Evolutionary conservation across 2,329 filamentous ascomycete species (phyloP).

Genomic region (Penicillium sp.): DNA sequence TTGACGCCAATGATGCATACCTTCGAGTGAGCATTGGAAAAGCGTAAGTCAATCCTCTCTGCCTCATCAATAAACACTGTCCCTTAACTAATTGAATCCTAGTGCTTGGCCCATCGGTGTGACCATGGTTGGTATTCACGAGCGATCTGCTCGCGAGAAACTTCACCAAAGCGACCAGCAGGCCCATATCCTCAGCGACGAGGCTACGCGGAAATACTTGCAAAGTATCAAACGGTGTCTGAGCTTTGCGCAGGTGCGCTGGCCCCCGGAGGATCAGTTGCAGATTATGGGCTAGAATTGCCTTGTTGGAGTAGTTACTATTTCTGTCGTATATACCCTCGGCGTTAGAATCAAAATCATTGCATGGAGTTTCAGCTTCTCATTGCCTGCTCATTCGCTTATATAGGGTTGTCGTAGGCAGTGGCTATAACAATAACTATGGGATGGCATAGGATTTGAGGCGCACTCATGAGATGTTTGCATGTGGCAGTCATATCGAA

Average conservation of each 20-base stretch:
- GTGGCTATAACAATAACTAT: too few species aligned
- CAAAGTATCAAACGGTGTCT: slow-evolving; percentile 97
- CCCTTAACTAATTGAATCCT: slow-evolving; percentile 17
- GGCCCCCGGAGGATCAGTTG: slow-evolving; percentile 88
- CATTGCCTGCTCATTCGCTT: not conserved
- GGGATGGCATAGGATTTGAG: too few species aligned
- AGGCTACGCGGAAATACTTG: slow-evolving; percentile 90
- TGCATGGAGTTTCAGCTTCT: not conserved
- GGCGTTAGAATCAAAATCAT: slow-evolving; percentile 1
- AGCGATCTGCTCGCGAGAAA: slow-evolving; percentile 92
- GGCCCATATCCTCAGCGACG: slow-evolving; percentile 96
- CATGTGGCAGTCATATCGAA: too few species aligned
- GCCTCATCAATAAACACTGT: not conserved
- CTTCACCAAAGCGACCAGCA: slow-evolving; percentile 76
- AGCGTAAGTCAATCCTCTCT: slow-evolving; percentile 53
- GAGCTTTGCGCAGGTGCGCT: slow-evolving; percentile 94
- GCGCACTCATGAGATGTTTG: too few species aligned
- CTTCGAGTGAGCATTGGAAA: slow-evolving; percentile 91
- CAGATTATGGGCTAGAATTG: slow-evolving; percentile 82
- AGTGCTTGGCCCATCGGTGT: slow-evolving; percentile 97
- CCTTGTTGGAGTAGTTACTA: not conserved
- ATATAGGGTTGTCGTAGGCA: too few species aligned
- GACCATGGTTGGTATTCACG: slow-evolving; percentile 99
- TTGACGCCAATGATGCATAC: slow-evolving; percentile 96
- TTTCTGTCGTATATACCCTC: slow-evolving; percentile 17